Base-by-base conservation (phyloP, 768 basidiomycete species). In the Tremella mesenterica region DNA sequence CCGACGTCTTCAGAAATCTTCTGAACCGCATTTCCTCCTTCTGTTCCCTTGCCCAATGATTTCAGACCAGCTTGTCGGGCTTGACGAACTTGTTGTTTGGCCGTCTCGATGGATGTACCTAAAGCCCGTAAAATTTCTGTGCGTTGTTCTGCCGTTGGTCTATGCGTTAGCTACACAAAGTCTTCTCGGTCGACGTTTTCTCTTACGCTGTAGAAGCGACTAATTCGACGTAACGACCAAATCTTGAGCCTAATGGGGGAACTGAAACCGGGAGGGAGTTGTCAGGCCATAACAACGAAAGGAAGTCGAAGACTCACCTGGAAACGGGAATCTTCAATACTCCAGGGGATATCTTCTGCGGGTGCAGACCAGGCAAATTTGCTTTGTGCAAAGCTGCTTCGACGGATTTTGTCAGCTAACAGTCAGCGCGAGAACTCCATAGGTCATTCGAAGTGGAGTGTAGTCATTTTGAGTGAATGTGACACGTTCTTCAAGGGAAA, bases 291-390 rank as follows among this genome's bases (percentile, higher is more conserved):
- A 36, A 10, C 14, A 23, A 23, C 7, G 25, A 20, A 21, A 38
- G 1, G 25, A 8, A 5, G 46, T 33, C 13, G 29, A 16, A 31
- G 33, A 61, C 65, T 39, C 39, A 73, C 72, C 68, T 47, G 3
- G 67, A 52, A 1, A 73, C 54, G 0, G 69, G 68, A 21, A 72
- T 68, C 44, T 68, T 70, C 28, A 74, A 48, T n/a, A 66, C 67
- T 2, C 56, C 62, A 3, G 63, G 58, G 36, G 65, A 61, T n/a
- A 64, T 57, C 39, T 61, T 61, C 44, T 64, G 63, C 5, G 74
- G 72, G 16, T 58, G 63, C 38, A 75, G 59, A 0, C 74, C 74
- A 0, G 70, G 72, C 7, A 75, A 51, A 53, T 75, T 75, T 33
- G 74, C 71, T 18, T 59, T 53, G 47, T 69, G 60, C 21, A 75